These are phyloP conservation scores for Mycena haematopus DNA, from an alignment of 768 basidiomycete genomes.

Conservation along the genomic window DNA sequence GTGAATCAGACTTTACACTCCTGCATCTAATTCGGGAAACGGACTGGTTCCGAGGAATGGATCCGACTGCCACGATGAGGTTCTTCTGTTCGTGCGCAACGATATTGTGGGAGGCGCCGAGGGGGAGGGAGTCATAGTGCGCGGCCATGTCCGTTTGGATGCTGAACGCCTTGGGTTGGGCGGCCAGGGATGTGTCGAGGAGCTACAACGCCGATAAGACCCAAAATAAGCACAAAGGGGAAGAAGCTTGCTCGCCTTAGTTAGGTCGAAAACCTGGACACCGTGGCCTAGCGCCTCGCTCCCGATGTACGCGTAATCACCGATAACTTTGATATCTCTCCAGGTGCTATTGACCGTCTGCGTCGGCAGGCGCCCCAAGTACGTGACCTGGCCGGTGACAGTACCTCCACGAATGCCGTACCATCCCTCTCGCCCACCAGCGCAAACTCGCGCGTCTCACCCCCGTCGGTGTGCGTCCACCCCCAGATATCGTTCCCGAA, in stretches of 20 bases:
- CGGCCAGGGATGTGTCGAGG: constrained; percentile 22
- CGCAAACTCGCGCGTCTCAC: constrained; percentile 16
- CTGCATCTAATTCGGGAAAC: no score
- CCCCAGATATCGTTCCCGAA: constrained; percentile 32
- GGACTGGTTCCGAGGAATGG: constrained; percentile 31
- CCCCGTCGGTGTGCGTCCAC: constrained; percentile 18
- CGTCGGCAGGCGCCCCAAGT: constrained; percentile 35
- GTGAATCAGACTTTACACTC: no score
- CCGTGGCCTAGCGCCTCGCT: constrained; percentile 36
- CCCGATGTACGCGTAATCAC: constrained; percentile 35
- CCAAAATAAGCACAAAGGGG: background rate
- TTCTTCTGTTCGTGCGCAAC: constrained; percentile 34
- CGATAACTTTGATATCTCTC: constrained; percentile 37
- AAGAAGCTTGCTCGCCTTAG: constrained; percentile 23
- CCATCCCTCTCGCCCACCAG: constrained; percentile 22
- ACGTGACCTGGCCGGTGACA: constrained; percentile 21
- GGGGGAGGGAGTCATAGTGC: constrained; percentile 32
- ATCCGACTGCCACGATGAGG: constrained; percentile 36
- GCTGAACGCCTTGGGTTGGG: constrained; percentile 31
- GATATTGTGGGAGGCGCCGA: constrained; percentile 39
- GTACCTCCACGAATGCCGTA: constrained; percentile 25
- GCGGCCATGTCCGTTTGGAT: constrained; percentile 31
- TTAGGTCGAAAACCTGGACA: constrained; percentile 39
- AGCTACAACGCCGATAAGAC: constrained; percentile 14
- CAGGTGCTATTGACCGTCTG: constrained; percentile 30